phyloP scores from a whole-genome alignment of 1,284 basidiomycete species.

The Boletus albobrunnescens region DNA sequence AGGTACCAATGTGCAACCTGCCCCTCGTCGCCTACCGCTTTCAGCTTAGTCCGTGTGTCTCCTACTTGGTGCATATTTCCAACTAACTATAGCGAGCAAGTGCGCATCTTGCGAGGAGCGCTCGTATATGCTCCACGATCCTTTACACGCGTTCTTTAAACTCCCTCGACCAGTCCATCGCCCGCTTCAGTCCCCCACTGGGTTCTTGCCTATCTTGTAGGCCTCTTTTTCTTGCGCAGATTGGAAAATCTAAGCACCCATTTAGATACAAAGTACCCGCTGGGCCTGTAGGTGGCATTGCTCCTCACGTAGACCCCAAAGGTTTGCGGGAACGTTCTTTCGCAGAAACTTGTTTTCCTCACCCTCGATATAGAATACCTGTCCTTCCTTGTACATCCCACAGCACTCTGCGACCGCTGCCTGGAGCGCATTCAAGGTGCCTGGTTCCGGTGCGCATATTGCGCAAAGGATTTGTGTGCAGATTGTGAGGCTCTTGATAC shows the following conservation, averaged over 20 bases:
- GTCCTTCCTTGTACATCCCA: constrained; percentile 56
- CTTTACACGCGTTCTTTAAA: constrained; percentile 84
- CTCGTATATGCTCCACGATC: constrained; percentile 77
- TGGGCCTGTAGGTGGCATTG: constrained; percentile 48
- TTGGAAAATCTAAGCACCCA: background rate
- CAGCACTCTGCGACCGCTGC: constrained; percentile 73
- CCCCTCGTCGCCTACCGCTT: constrained; percentile 57
- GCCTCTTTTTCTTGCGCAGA: constrained; percentile 15
- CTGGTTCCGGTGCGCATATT: constrained; percentile 88
- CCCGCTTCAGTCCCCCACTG: constrained; percentile 55
- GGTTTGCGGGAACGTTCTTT: constrained; percentile 39
- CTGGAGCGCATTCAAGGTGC: constrained; percentile 70
- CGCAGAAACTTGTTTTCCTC: background rate
- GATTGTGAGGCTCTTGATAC: constrained; percentile 74
- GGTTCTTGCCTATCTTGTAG: constrained; percentile 70
- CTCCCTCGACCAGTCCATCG: constrained; percentile 72
- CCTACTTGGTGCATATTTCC: background rate
- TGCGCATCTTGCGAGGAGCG: constrained; percentile 74
- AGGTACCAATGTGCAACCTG: constrained; percentile 79
- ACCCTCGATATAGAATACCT: constrained; percentile 57
- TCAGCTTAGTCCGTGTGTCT: constrained; percentile 54
- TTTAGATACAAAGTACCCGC: constrained; percentile 61
- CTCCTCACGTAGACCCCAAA: constrained; percentile 48
- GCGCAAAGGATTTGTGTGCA: constrained; percentile 76
- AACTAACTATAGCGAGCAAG: constrained; percentile 38